A percentile compares a stretch with the other conserved stretches of the same genome.
phyloP scores from a whole-genome alignment of 495 filamentous ascomycete genomes.

The Tuber melanosporum region DNA sequence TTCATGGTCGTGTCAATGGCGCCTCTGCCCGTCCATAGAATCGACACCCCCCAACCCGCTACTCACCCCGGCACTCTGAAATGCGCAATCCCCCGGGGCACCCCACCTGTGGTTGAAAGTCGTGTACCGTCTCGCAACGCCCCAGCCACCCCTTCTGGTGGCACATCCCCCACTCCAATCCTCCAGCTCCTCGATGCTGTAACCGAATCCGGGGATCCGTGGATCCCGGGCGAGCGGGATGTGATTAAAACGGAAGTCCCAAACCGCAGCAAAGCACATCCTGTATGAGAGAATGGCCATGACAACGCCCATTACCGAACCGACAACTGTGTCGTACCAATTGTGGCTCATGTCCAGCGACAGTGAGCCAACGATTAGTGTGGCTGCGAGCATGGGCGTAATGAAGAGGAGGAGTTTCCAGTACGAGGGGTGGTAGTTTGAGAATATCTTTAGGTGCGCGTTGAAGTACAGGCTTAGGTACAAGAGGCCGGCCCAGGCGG shows the following conservation, averaged over 20 bases:
- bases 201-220: slow-evolving; percentile 28
- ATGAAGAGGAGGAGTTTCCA: slow-evolving; percentile 45
- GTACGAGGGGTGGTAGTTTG: slow-evolving; percentile 49
- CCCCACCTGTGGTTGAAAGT: slow-evolving; percentile 21
- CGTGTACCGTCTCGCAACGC: slow-evolving; percentile 24
- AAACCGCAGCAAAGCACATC: slow-evolving; percentile 54
- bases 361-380: slow-evolving; percentile 38
- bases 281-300: slow-evolving; percentile 55
- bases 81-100: slow-evolving; percentile 27
- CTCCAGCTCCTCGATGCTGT: slow-evolving; percentile 30
- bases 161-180: slow-evolving; percentile 35
- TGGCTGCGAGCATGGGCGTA: slow-evolving; percentile 43
- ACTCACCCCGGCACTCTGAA: background rate
- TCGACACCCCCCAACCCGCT: background rate
- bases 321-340: slow-evolving; percentile 56
- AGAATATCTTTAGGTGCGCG: slow-evolving; percentile 58
- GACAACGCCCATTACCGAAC: slow-evolving; percentile 53
- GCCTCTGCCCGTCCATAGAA: background rate
- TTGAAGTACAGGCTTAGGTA: slow-evolving; percentile 60
- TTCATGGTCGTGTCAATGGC: background rate
- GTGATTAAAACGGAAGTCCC: slow-evolving; percentile 53
- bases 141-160: slow-evolving; percentile 39
- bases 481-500: slow-evolving; percentile 54
- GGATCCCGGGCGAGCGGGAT: slow-evolving; percentile 38
- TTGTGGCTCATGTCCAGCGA: slow-evolving; percentile 48